A percentile compares a stretch with the other conserved stretches of the same genome.
Conservation (phyloP, 345 rosid genomes). For the rapeseed (Brassica napus) region Da-Ae NC_063452.1:4832501-4833000, state of each 20-base stretch:
- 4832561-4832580: not conserved
- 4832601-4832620: conserved; percentile 5
- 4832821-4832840: not conserved
- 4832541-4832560: too few relatives aligned
- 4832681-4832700: not conserved
- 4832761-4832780: conserved; percentile 2
- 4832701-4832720: not conserved
- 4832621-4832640: conserved; percentile 20
- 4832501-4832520: too few relatives aligned
- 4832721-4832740: not conserved
- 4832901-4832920: conserved; percentile 1
- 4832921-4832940: conserved; percentile 11
- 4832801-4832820: too few relatives aligned
- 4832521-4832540: not conserved
- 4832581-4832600: not conserved
- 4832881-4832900: not conserved
- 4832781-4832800: not conserved
- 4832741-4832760: conserved; percentile 25
- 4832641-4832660: conserved; percentile 3
- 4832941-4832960: conserved; percentile 50
- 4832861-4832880: too few relatives aligned
- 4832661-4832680: not conserved
- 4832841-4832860: too few relatives aligned
- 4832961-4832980: conserved; percentile 60
- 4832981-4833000: conserved; percentile 71